Evolutionary conservation across 2,329 filamentous ascomycete genomes (phyloP).

Genomic region (Xylaria sp.): DNA sequence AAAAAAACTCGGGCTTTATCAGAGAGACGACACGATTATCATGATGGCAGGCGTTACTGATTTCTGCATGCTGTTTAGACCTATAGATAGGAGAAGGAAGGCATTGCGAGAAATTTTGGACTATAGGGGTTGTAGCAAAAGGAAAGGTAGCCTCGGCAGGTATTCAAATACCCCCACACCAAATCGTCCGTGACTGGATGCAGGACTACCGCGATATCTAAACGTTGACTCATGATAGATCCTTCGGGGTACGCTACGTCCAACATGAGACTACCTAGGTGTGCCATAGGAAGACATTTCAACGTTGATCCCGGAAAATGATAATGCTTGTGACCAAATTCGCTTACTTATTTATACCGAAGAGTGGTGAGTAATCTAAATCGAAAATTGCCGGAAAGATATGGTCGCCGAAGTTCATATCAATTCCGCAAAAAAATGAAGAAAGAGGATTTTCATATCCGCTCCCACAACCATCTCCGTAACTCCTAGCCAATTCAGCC

Average conservation of each 20-base stretch:
- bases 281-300: background rate
- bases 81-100: slow-evolving; percentile 13
- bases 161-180: background rate
- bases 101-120: background rate
- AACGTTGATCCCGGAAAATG: background rate
- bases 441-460: slow-evolving; percentile 9
- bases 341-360: slow-evolving; percentile 2
- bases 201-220: background rate
- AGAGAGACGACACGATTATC: slow-evolving; percentile 8
- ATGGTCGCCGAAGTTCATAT: background rate
- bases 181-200: background rate
- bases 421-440: background rate
- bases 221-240: background rate
- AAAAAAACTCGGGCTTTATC: background rate
- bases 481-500: background rate
- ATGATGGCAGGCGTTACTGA: slow-evolving; percentile 12
- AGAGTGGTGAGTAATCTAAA: background rate
- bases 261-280: background rate
- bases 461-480: background rate
- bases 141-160: background rate
- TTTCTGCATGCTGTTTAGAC: slow-evolving; percentile 13
- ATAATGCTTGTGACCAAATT: background rate
- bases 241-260: background rate
- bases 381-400: background rate
- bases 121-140: background rate